These are phyloP conservation scores for Fusarium brachygibbosum DNA, from an alignment of 2,329 filamentous ascomycete species.

Conservation along the genomic window DNA sequence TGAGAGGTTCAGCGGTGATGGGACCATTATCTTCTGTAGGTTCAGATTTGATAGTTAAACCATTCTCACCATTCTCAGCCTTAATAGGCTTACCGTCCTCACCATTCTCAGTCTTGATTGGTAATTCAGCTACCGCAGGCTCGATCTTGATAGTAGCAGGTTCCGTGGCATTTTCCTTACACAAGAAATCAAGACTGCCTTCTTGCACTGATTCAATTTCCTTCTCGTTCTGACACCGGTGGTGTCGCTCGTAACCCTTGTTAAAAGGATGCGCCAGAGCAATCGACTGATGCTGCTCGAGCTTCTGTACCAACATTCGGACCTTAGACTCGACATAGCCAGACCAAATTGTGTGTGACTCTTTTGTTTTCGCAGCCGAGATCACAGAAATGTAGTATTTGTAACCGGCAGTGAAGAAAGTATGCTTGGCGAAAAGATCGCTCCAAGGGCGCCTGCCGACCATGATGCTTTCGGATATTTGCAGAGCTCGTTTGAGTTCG, in stretches of 20 bases:
- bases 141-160: slow-evolving; percentile 47
- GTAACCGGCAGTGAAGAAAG: slow-evolving; percentile 92
- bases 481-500: slow-evolving; percentile 82
- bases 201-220: slow-evolving; percentile 68
- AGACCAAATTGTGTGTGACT: slow-evolving; percentile 88
- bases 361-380: slow-evolving; percentile 83
- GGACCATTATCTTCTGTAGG: slow-evolving; percentile 51
- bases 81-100: slow-evolving; percentile 42
- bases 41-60: slow-evolving; percentile 9
- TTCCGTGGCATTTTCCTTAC: slow-evolving; percentile 57
- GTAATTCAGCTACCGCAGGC: slow-evolving; percentile 46
- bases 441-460: slow-evolving; percentile 83
- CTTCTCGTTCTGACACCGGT: slow-evolving; percentile 72
- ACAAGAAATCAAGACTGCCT: slow-evolving; percentile 63
- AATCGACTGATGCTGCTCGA: slow-evolving; percentile 85
- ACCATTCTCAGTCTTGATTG: slow-evolving; percentile 60
- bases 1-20: slow-evolving; percentile 31
- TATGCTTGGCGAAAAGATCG: slow-evolving; percentile 89
- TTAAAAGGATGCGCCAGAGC: slow-evolving; percentile 90
- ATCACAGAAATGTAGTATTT: slow-evolving; percentile 96
- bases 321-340: slow-evolving; percentile 96
- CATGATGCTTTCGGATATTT: slow-evolving; percentile 85
- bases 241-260: slow-evolving; percentile 88
- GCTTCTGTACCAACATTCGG: slow-evolving; percentile 82
- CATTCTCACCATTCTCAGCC: slow-evolving; percentile 47